Base-by-base conservation (phyloP, 2,329 filamentous ascomycete species). In the Trichoderma afroharzianum region DNA sequence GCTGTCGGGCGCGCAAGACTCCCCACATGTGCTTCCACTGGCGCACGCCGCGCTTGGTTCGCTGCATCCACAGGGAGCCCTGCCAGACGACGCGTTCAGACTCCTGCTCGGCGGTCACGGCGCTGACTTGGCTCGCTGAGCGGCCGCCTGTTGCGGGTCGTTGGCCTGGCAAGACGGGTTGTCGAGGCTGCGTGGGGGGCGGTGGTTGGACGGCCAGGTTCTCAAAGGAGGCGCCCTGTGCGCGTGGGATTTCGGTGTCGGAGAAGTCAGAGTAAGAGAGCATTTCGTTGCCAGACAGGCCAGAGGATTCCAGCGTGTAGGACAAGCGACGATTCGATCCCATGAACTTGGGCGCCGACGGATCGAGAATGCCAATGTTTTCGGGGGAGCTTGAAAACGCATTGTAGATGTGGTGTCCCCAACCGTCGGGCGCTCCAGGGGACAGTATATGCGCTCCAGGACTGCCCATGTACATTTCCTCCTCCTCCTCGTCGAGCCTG, bases 1-100 rank as follows among this genome's bases (percentile, higher is more conserved):
- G 85, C 74, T 93, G 94, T 66, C 92, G 91, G 1, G 93, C 92
- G 36, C 96, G 92, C 66, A 99, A 87, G 0, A 98, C 96, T 14
- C 92, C 92, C 96, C 96, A 98, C 72, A 94, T 87, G 76, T 94
- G 92, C 85, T 97, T 98, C 96, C 96, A 99, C 78, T 97, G 93
- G 61, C 92, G 90, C 69, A 99, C 86, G 9, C 94, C 94, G 26
- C 91, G 87, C 77, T 94, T 95, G 73, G 91, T 93, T 76, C 93
- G 94, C 71, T 98, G 88, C 73, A 94, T 90, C 80, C 93, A 92
- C 36, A 98, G 88, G 86, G 94, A 95, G 66, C 95, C 95, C 79
- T 98, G 94, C 88, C 93, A 97, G 58, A 98, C 88, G n/a, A 98
- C 92, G 30, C 95, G 91, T 79, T 97, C 95, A 1, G 92, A 90